A percentile compares a stretch with the other conserved stretches of the same genome.
phyloP scores from a whole-genome alignment of 495 filamentous ascomycete genomes.

The Stereocaulon alpinum region DNA sequence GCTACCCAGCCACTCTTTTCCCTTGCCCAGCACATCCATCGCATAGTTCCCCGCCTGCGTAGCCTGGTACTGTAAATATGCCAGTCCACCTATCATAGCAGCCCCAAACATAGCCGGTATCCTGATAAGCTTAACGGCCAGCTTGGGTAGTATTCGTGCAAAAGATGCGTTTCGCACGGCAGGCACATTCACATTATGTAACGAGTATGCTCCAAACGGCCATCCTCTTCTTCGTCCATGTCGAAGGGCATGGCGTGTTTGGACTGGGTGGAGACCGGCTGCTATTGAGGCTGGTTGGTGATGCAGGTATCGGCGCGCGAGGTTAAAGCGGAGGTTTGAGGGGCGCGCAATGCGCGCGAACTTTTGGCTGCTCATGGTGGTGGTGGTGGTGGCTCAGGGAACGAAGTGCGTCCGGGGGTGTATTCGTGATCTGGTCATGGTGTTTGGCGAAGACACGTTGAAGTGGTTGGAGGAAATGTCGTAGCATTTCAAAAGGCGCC shows the following conservation, averaged over 20 bases:
- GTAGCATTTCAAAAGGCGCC: background rate
- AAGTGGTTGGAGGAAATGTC: background rate
- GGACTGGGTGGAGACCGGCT: no score
- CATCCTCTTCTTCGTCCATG: conserved; percentile 51
- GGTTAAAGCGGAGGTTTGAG: conserved; percentile 19
- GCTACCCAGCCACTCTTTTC: conserved; percentile 55
- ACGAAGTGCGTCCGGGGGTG: conserved; percentile 20
- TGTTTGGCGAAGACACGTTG: background rate
- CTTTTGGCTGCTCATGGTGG: background rate
- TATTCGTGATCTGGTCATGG: conserved; percentile 13
- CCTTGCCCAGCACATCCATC: conserved; percentile 61
- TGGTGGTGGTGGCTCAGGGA: conserved; percentile 1
- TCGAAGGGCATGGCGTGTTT: conserved; percentile 28
- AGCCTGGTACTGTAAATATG: conserved; percentile 95
- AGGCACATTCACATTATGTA: conserved; percentile 83
- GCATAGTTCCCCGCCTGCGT: conserved; percentile 84
- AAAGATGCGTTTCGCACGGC: conserved; percentile 82
- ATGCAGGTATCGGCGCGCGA: conserved; percentile 56
- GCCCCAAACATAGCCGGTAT: conserved; percentile 88
- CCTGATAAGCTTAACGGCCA: conserved; percentile 76
- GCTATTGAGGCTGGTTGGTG: conserved; percentile 29
- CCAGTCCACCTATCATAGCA: conserved; percentile 71
- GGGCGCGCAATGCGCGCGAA: conserved; percentile 7
- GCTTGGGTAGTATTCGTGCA: conserved; percentile 69
- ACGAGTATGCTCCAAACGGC: conserved; percentile 61